Base-by-base conservation (phyloP, 2,329 filamentous ascomycete genomes). In the Ceratocystis alfenasii region DNA sequence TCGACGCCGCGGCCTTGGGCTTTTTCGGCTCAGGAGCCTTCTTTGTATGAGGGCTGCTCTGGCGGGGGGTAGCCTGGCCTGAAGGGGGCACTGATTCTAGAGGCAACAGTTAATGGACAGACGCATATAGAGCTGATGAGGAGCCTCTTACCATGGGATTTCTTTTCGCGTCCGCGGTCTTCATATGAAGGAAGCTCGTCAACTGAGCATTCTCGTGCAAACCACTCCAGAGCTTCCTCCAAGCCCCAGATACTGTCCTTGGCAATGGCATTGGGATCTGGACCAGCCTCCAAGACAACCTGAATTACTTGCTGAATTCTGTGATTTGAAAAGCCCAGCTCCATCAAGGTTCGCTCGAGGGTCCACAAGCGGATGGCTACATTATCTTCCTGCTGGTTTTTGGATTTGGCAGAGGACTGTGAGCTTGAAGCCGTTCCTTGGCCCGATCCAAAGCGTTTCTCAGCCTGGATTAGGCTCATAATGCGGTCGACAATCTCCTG, bases 181-280 rank as follows among this genome's bases (percentile, higher is more conserved):
- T 88, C 85, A 73, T 94, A 95, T 60, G 84, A 80, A 5, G 88
- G 88, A 45, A 93, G 79, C 70, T 92, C 87, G 0, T 85, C 82
- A 69, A 80, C 77, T 15, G 81, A 77, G 70, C 87, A 89, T 72
- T 94, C 84, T 69, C 89, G 79, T n/a, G 90, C 89, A 65, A 97
- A 81, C 90, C 91, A 96, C 71, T 96, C 90, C 22, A 99, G 74
- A 30, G 89, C 86, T 75, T 96, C 92, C 68, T 95, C 87, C 45
- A 97, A 77, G 8, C 92, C 91, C 89, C 90, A 95, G 15, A 91
- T 82, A 55, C 81, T 80, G 69, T 90, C 88, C 70, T 84, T 87
- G 68, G 74, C 78, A 22, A 77, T 76, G 10, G 78, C 72, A 2
- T 79, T 77, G 55, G 55, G 81, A 68, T 84, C 85, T 36, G 85